Evolutionary conservation across 2,329 filamentous ascomycete species (phyloP), one percentile per base, ranked within the genome.

Genomic region (Didymella exigua): DNA sequence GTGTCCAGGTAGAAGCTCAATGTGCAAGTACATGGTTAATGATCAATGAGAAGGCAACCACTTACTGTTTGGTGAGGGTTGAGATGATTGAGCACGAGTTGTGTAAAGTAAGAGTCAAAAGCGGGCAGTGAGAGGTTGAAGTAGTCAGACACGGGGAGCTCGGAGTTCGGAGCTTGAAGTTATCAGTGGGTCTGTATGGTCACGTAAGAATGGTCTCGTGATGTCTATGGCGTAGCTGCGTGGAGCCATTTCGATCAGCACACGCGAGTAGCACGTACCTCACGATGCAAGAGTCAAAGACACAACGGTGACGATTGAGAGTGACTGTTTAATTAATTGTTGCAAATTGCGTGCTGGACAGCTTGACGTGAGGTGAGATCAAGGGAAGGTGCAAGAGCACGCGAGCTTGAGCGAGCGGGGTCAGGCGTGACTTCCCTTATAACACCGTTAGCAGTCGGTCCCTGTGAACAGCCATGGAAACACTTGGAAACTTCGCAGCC

Each of bases 191-290:
- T 73, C 69, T 57, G 34, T 57, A 38, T 18, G 45, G 48, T 56
- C 48, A 52, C 67, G 67, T 67, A 53, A 59, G 54, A 53, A 49
- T 54, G 64, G 67, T 75, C 71, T 68, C 71, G 71, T 68, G 70
- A 70, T 62, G 42, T 33, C 49, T 45, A 47, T 56, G 30, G 54
- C 48, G 48, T 56, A 51, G 31, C 41, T 40, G 42, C 49, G 29
- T 40, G 49, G 50, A 68, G 68, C 70, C 68, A 61, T 64, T 66
- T 63, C 66, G 45, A 67, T 63, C 53, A 51, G 58, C 52, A 41
- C 40, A 38, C 27, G 46, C 56, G 21, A 34, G 30, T 36, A 46
- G 30, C 31, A 54, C 59, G 61, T 69, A 73, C 69, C 68, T 71
- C 67, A 63, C 62, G 65, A 65, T 56, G 59, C 59, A 46, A 51